Conservation (phyloP, 2,329 filamentous ascomycete genomes). For the Westerdykella ornata region DNA sequence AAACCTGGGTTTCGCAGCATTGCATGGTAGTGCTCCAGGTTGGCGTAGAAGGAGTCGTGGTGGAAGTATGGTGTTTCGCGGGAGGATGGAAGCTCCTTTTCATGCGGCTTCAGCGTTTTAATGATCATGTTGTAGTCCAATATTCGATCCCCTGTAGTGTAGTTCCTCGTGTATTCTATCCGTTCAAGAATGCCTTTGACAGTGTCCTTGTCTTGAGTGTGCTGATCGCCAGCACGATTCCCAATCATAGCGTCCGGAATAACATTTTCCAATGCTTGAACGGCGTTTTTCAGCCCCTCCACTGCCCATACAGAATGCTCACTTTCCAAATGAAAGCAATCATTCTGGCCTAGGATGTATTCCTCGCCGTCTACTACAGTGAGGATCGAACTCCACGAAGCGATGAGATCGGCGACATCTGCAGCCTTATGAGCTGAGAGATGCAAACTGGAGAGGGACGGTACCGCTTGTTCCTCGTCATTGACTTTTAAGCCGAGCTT, state of each 20-base stretch:
- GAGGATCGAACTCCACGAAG: conserved; percentile 61
- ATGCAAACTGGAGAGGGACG: conserved; percentile 75
- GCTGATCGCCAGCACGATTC: conserved; percentile 23
- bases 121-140: conserved; percentile 66
- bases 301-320: conserved; percentile 45
- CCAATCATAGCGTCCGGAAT: conserved; percentile 20
- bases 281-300: conserved; percentile 29
- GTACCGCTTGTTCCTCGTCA: conserved; percentile 61
- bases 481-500: conserved; percentile 79
- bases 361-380: conserved; percentile 59
- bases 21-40: conserved; percentile 60
- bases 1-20: conserved; percentile 50
- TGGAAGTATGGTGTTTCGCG: conserved; percentile 82
- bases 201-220: conserved; percentile 17
- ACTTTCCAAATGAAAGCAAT: conserved; percentile 73
- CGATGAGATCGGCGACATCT: conserved; percentile 62
- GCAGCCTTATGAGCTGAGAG: conserved; percentile 62
- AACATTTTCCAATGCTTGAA: conserved; percentile 25
- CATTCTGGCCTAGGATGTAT: conserved; percentile 71
- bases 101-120: conserved; percentile 70
- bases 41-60: conserved; percentile 69
- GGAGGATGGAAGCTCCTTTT: conserved; percentile 57
- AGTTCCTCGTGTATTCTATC: conserved; percentile 21
- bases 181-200: conserved; percentile 25
- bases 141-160: conserved; percentile 49